These are phyloP conservation scores for Penicillium cinerascens DNA, from an alignment of 495 filamentous ascomycete species.

Conservation along the genomic window DNA sequence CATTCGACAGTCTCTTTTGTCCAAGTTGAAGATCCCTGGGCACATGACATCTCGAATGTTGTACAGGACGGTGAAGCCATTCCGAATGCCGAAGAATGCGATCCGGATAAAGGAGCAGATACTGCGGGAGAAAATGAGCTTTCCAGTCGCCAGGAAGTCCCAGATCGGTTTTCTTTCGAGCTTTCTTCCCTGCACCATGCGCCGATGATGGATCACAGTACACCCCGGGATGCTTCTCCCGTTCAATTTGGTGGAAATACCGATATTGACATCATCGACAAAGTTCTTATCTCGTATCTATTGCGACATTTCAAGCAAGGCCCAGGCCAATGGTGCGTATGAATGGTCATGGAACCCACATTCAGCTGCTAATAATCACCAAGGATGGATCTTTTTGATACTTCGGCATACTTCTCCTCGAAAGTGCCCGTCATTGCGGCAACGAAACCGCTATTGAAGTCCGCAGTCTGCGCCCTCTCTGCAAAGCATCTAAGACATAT, in stretches of 20 bases:
- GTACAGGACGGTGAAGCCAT: neutral
- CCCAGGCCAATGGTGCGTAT: slow-evolving; percentile 17
- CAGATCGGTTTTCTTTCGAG: too few species aligned
- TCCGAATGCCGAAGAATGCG: too few species aligned
- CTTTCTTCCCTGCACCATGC: too few species aligned
- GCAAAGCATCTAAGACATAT: slow-evolving; percentile 16
- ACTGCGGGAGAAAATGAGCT: too few species aligned
- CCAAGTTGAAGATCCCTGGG: slow-evolving; percentile 5
- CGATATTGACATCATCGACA: neutral
- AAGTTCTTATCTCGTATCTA: slow-evolving; percentile 11
- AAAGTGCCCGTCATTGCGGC: slow-evolving; percentile 19
- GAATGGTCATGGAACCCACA: neutral
- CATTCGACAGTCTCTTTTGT: slow-evolving; percentile 5
- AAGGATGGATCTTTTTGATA: slow-evolving; percentile 26
- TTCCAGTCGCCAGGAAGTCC: too few species aligned
- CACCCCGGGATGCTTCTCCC: too few species aligned
- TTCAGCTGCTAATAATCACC: neutral
- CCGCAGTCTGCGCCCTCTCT: slow-evolving; percentile 20
- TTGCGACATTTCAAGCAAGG: slow-evolving; percentile 19
- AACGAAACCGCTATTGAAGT: slow-evolving; percentile 11
- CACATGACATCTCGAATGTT: neutral
- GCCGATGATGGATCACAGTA: too few species aligned
- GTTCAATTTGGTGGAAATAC: neutral
- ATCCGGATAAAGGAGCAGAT: too few species aligned
- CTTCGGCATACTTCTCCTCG: slow-evolving; percentile 17